A percentile compares a stretch with the other conserved stretches of the same genome.
These are phyloP conservation scores for Solanum chilense DNA, from an alignment of 257 asterid genomes.

Conservation along the genomic window DNA sequence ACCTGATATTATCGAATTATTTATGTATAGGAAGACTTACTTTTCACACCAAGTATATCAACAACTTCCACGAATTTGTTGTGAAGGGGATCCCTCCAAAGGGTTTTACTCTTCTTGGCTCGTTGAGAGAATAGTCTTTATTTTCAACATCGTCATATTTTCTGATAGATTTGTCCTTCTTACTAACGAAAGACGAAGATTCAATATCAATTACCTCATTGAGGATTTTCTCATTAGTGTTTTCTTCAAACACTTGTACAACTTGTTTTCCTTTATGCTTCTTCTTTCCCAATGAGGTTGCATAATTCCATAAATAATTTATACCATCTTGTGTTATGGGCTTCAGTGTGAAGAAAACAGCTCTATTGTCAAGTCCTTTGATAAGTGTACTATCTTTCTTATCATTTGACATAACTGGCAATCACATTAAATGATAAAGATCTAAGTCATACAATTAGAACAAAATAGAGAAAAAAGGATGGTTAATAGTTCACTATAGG, in stretches of 20 bases:
- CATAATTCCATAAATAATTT: slow-evolving; percentile 41
- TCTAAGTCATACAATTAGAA: neutral
- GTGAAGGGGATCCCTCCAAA: slow-evolving; percentile 51
- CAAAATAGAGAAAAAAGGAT: neutral
- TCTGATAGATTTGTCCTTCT: neutral
- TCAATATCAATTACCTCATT: neutral
- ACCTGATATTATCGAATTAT: neutral
- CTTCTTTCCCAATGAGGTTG: slow-evolving; percentile 4
- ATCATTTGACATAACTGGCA: slow-evolving; percentile 47
- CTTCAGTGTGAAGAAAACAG: slow-evolving; percentile 28
- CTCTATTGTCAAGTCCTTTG: slow-evolving; percentile 33
- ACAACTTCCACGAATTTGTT: slow-evolving; percentile 51
- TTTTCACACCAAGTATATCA: slow-evolving; percentile 31
- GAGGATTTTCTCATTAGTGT: neutral
- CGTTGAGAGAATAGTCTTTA: neutral
- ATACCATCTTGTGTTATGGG: slow-evolving; percentile 31
- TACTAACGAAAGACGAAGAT: neutral
- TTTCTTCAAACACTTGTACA: slow-evolving; percentile 1
- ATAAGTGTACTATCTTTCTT: slow-evolving; percentile 9
- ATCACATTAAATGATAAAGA: neutral
- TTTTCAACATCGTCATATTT: neutral
- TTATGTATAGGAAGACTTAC: slow-evolving; percentile 16
- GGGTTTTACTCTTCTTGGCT: slow-evolving; percentile 17
- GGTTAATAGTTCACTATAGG: too few relatives aligned
- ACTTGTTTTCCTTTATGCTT: neutral